Evolutionary conservation across 148 eudicot species (phyloP), one percentile per base, ranked within the genome.

Genomic region (Spergularia bocconei): DNA sequence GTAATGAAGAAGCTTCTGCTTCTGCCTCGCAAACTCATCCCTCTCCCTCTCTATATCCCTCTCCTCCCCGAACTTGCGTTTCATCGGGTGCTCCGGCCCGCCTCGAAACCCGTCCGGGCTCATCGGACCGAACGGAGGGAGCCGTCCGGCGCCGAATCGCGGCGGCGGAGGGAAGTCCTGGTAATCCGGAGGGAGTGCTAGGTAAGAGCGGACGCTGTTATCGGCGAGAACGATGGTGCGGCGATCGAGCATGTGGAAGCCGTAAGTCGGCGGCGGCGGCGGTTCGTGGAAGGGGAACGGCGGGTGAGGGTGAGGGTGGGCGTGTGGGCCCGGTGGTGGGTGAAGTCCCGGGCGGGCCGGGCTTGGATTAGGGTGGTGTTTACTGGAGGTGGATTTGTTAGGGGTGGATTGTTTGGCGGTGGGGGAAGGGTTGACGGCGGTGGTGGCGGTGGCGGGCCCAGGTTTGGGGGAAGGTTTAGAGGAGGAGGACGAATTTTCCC

Each of bases 221-320:
- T 94, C 97, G 10, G 93, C 91, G 4, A 91, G 89, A 55, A 77
- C 79, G 15, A 90, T 79, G 1, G 86, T 84, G 38, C 97, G 83
- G 21, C 97, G 91, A 6, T 91, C 98, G 14, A 94, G 93, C 96
- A 91, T 87, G 85, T 94, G 97, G 73, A 94, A 90, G 0, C 93
- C 98, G 78, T 94, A 94, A 1, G 86, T 56, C 0, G 96, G 96
- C 19, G 87, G 87, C 2, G 90, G 93, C 0, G 86, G 89, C 11
- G 85, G 93, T 4, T 79, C 80, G 7, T 78, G 75, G 68, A 63
- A 54, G 41, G 81, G 75, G 57, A 74, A 67, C 55, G 82, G 76
- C 56, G 85, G 63, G 41, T 14, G 60, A 44, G 19, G 85, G 38
- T 41, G 78, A 47, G 16, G 79, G 68, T 48, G 75, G 79, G 72